Base-by-base conservation (phyloP, 2,329 filamentous ascomycete genomes). In the Epichloe aotearoae region DNA sequence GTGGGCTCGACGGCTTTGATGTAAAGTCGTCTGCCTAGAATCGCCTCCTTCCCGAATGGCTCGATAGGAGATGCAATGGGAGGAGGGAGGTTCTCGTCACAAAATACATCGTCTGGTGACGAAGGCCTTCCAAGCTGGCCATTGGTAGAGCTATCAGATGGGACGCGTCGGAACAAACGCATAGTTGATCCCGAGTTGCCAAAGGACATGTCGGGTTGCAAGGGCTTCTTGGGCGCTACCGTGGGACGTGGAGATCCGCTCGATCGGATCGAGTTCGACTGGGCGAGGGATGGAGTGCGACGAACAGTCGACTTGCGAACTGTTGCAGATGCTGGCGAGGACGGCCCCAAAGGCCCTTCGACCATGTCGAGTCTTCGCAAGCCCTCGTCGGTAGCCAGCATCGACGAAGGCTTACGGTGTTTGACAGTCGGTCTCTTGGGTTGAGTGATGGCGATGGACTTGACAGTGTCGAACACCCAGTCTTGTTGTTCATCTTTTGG, bases 381-480 rank as follows among this genome's bases (percentile, higher is more conserved):
- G 19, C 75, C 73, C 52, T 82, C 79, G 55, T 84, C 80, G n/a
- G 74, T 73, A 39, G 72, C 67, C 54, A 76, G 73, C 38, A 79
- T 73, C 5, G 76, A 74, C 1, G 78, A 81, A 4, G 77, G 71
- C 53, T 80, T 79, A 49, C 78, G 72, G 46, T 72, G 60, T 60
- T 72, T 77, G 50, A 74, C 69, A 0, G 71, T 72, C 14, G 71
- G 67, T 39, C 76, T 80, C 58, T 78, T 78, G 4, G 79, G 74
- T 3, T 63, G 65, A 1, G 14, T 19, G 1, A 46, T 23, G 34
- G 59, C 75, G 34, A 83, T 73, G 0, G 86, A 88, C 66, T 87
- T 93, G 62, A 97, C 82, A 0, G 91, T 97, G 62, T 96, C 91
- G 63, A 97, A 97, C 2, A 95, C 84, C 91, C 91, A 97, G 56